Evolutionary conservation across 345 rosid species (phyloP).

Genomic region (Brassica nigra): DNA sequence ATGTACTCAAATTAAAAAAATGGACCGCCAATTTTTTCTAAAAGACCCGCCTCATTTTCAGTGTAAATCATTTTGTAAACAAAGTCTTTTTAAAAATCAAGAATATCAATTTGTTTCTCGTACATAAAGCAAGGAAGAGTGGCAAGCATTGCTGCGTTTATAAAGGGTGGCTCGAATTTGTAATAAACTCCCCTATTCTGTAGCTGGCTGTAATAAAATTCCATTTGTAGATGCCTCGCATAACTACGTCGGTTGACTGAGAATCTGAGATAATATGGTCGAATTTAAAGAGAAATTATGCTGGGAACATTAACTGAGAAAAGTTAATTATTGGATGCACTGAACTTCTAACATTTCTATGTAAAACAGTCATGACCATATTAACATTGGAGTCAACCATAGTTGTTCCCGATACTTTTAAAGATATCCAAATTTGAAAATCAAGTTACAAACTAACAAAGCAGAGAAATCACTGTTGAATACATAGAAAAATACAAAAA

Average conservation of each 20-base stretch:
- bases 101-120: not conserved
- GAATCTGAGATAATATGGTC: not conserved
- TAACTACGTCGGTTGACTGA: not conserved
- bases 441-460: not conserved
- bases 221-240: not conserved
- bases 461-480: not conserved
- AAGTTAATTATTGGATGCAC: not conserved
- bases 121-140: not conserved
- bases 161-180: not conserved
- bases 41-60: constrained; percentile 5
- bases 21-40: not conserved
- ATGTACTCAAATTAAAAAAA: not conserved
- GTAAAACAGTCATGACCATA: not conserved
- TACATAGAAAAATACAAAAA: not conserved
- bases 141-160: not conserved
- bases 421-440: not conserved
- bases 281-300: not conserved
- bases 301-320: not conserved
- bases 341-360: not conserved
- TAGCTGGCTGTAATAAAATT: not conserved
- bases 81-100: not conserved
- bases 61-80: not conserved
- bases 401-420: not conserved
- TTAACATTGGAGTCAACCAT: not conserved
- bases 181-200: not conserved